Conservation (phyloP, 169 alveolate genomes). For the Plasmodium relictum region DNA sequence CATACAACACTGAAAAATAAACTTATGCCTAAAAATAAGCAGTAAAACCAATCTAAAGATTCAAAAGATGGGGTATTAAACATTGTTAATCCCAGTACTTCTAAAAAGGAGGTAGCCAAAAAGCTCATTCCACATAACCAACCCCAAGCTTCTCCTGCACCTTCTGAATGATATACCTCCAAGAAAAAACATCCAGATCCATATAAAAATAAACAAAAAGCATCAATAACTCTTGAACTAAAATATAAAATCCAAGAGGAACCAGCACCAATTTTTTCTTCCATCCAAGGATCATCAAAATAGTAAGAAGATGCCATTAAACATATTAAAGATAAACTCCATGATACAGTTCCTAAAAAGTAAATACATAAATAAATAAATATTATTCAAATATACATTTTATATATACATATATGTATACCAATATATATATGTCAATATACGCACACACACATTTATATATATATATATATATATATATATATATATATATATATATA, state of each 20-base stretch:
- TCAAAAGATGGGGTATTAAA: constrained; percentile 84
- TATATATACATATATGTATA: neutral
- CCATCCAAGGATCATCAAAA: constrained; percentile 91
- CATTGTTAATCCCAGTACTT: constrained; percentile 84
- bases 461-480: neutral
- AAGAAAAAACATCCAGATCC: constrained; percentile 92
- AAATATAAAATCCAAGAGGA: constrained; percentile 90
- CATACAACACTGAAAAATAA: constrained; percentile 86
- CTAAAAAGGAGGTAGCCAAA: constrained; percentile 84
- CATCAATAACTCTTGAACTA: constrained; percentile 89
- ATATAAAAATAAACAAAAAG: constrained; percentile 85
- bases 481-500: neutral
- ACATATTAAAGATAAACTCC: constrained; percentile 88
- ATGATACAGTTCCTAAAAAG: constrained; percentile 84
- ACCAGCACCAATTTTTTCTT: constrained; percentile 89
- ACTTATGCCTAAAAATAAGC: constrained; percentile 87
- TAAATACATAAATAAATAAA: neutral
- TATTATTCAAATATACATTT: neutral
- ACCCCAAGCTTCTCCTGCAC: constrained; percentile 94
- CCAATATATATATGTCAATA: neutral
- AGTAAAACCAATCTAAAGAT: constrained; percentile 87
- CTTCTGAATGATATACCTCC: constrained; percentile 94
- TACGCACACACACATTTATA: neutral
- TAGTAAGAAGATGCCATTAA: constrained; percentile 89
- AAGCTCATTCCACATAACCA: constrained; percentile 91